Percentiles rank a stretch among this genome's conserved stretches.
phyloP scores from a whole-genome alignment of 1,284 basidiomycete species.

The Cyathus olla region DNA sequence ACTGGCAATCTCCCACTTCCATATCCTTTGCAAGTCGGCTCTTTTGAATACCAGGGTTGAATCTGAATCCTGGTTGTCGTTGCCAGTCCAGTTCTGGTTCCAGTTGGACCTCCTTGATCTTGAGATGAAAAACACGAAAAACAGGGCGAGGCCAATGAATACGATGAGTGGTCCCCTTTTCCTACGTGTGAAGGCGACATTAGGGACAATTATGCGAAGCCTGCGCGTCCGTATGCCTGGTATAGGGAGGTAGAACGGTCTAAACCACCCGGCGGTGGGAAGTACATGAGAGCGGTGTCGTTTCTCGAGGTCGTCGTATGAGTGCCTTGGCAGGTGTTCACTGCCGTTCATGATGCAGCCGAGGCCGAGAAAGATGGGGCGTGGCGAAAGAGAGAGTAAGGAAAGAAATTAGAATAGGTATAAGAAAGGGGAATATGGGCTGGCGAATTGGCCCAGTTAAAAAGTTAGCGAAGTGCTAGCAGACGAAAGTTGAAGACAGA shows the following conservation, averaged over 20 bases:
- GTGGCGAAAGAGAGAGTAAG: neutral
- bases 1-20: constrained; percentile 83
- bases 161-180: constrained; percentile 53
- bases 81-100: constrained; percentile 55
- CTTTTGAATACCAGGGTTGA: constrained; percentile 73
- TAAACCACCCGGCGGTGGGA: constrained; percentile 46
- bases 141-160: constrained; percentile 47
- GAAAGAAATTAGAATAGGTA: neutral
- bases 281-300: constrained; percentile 30
- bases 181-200: constrained; percentile 56
- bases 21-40: constrained; percentile 75
- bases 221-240: constrained; percentile 58
- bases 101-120: constrained; percentile 48
- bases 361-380: neutral
- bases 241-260: constrained; percentile 57
- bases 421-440: neutral
- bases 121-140: constrained; percentile 56
- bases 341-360: constrained; percentile 38
- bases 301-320: constrained; percentile 52
- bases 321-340: constrained; percentile 46
- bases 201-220: constrained; percentile 63
- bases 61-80: constrained; percentile 55
- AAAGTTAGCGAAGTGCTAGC: neutral
- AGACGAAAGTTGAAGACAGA: too few species aligned
- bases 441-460: neutral